A percentile compares a stretch with the other conserved stretches of the same genome.
Conservation (phyloP, 2,329 filamentous ascomycete species). For the Chalaropsis ovoidea region DNA sequence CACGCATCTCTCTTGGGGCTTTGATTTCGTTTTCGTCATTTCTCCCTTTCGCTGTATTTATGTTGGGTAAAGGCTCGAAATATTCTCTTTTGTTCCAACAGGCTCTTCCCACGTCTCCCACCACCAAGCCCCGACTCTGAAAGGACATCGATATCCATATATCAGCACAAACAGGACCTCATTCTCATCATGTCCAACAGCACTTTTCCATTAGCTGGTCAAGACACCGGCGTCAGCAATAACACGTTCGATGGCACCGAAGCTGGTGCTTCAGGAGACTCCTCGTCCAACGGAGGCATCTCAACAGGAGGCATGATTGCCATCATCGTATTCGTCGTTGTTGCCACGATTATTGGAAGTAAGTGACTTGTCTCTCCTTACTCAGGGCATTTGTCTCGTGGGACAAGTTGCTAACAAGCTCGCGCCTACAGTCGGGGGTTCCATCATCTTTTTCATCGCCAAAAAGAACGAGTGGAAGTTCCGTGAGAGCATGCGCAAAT, state of each 20-base stretch:
- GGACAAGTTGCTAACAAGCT: constrained; percentile 23
- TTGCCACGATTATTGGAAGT: constrained; percentile 61
- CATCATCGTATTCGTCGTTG: constrained; percentile 61
- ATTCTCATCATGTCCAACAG: constrained; percentile 29
- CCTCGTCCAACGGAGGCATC: constrained; percentile 49
- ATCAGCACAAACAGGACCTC: background rate
- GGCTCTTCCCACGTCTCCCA: background rate
- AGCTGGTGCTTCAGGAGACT: constrained; percentile 56
- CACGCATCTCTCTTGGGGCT: background rate
- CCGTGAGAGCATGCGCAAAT: constrained; percentile 59
- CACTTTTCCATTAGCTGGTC: constrained; percentile 39
- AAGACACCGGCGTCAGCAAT: constrained; percentile 27
- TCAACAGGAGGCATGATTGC: constrained; percentile 61
- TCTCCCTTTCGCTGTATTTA: background rate
- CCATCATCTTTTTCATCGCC: constrained; percentile 64
- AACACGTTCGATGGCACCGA: constrained; percentile 39
- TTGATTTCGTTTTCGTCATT: background rate
- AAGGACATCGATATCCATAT: background rate
- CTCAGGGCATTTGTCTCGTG: constrained; percentile 25
- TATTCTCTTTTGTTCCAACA: background rate
- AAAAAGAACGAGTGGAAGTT: constrained; percentile 81
- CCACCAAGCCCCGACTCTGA: background rate
- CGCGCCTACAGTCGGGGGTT: constrained; percentile 45
- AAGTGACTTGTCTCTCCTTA: constrained; percentile 30
- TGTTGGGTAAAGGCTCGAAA: background rate